phyloP scores from a whole-genome alignment of 1,139 yeast species.

The Scheffersomyces cryptocercus region DNA sequence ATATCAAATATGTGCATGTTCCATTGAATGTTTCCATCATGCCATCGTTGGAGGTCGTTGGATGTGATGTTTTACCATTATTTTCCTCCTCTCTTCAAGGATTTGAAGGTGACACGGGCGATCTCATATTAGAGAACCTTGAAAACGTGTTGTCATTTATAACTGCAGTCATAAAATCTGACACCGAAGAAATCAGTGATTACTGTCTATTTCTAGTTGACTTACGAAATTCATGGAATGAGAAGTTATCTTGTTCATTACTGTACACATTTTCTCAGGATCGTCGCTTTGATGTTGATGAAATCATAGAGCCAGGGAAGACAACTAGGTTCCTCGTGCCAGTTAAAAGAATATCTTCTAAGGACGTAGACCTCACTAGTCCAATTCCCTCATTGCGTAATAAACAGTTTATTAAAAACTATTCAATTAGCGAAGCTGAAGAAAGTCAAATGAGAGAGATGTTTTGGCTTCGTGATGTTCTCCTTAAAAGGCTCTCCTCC shows the following conservation, averaged over 20 bases:
- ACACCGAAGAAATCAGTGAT: conserved; percentile 35
- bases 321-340: conserved; percentile 72
- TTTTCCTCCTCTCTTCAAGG: conserved; percentile 26
- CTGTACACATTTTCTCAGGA: conserved; percentile 16
- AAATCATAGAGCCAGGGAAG: conserved; percentile 44
- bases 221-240: conserved; percentile 68
- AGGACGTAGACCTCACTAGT: conserved; percentile 42
- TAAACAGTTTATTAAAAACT: conserved; percentile 71
- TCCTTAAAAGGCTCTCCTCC: conserved; percentile 62
- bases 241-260: conserved; percentile 29
- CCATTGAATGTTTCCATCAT: conserved; percentile 70
- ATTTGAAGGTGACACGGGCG: conserved; percentile 17
- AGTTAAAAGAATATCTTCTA: conserved; percentile 51
- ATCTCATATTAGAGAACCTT: conserved; percentile 18
- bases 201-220: conserved; percentile 69
- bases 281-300: conserved; percentile 21
- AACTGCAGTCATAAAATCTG: conserved; percentile 15
- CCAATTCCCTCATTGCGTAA: conserved; percentile 77
- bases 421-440: conserved; percentile 53
- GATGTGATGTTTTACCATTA: conserved; percentile 69
- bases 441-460: conserved; percentile 57
- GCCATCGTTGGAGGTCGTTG: conserved; percentile 71
- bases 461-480: conserved; percentile 78
- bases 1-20: conserved; percentile 57
- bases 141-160: conserved; percentile 21